Evolutionary conservation across 1,284 basidiomycete genomes (phyloP).

Genomic region (Farysia itapuensis): DNA sequence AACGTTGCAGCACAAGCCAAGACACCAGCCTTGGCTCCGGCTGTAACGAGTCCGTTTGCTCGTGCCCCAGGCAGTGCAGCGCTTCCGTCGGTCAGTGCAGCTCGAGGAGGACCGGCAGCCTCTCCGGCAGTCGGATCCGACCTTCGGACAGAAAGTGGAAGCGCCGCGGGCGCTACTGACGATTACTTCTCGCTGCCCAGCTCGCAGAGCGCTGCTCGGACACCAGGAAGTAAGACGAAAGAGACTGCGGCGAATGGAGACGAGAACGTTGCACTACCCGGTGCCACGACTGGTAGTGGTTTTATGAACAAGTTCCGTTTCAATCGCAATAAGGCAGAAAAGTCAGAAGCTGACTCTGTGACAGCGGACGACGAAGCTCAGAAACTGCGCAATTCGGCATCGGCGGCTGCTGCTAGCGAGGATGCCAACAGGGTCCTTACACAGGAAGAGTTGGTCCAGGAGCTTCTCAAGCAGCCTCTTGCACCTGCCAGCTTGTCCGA

Average conservation of each 20-base stretch:
- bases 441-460: conserved; percentile 62
- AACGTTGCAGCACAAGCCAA: conserved; percentile 39
- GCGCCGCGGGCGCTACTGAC: conserved; percentile 5
- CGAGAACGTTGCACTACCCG: conserved; percentile 1
- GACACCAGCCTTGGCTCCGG: conserved; percentile 32
- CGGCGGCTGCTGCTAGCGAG: conserved; percentile 2
- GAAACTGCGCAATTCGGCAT: conserved; percentile 6
- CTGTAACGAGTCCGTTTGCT: too few relatives aligned
- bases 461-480: conserved; percentile 71
- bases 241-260: conserved; percentile 13
- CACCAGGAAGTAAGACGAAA: conserved; percentile 1
- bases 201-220: conserved; percentile 1
- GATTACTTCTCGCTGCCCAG: conserved; percentile 39
- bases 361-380: conserved; percentile 9
- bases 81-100: neutral
- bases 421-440: conserved; percentile 5
- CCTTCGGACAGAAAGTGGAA: neutral
- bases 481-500: conserved; percentile 73
- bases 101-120: neutral
- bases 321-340: conserved; percentile 34
- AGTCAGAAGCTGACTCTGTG: conserved; percentile 6
- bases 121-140: neutral
- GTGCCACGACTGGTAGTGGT: conserved; percentile 9
- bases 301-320: conserved; percentile 44
- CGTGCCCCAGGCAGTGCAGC: neutral